Conservation (phyloP, 1,284 basidiomycete species). For the Apiotrichum gamsii region DNA sequence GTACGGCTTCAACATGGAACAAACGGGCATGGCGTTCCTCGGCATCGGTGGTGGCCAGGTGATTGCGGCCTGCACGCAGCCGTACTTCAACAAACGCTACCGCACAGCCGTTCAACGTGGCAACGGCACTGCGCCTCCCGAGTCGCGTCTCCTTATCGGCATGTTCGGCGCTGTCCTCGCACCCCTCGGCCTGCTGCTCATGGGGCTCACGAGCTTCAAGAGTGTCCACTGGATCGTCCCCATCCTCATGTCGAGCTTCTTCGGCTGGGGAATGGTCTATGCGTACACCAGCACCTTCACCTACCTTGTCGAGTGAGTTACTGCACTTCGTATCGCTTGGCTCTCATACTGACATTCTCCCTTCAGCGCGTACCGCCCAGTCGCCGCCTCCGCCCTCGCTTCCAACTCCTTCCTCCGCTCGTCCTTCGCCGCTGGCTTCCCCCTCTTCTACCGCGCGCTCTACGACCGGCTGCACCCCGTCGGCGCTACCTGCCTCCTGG, state of each 20-base stretch:
- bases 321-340: not conserved
- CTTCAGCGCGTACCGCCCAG: slow-evolving; percentile 66
- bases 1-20: slow-evolving; percentile 59
- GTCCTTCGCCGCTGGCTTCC: slow-evolving; percentile 64
- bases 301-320: slow-evolving; percentile 36
- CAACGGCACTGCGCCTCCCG: slow-evolving; percentile 59
- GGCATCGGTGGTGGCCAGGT: slow-evolving; percentile 67
- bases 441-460: slow-evolving; percentile 51
- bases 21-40: slow-evolving; percentile 61
- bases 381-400: slow-evolving; percentile 70
- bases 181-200: slow-evolving; percentile 63
- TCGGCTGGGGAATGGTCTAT: slow-evolving; percentile 51
- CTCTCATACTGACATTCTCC: not conserved
- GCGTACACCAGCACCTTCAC: slow-evolving; percentile 66
- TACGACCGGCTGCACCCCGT: slow-evolving; percentile 57
- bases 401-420: slow-evolving; percentile 63
- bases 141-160: slow-evolving; percentile 61
- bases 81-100: slow-evolving; percentile 57
- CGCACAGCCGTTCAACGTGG: slow-evolving; percentile 31
- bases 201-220: slow-evolving; percentile 65
- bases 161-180: slow-evolving; percentile 63
- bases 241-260: slow-evolving; percentile 28
- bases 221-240: slow-evolving; percentile 59
- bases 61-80: slow-evolving; percentile 54
- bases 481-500: slow-evolving; percentile 69